Conservation (phyloP, 2,329 filamentous ascomycete genomes). For the Beauveria sp. region DNA sequence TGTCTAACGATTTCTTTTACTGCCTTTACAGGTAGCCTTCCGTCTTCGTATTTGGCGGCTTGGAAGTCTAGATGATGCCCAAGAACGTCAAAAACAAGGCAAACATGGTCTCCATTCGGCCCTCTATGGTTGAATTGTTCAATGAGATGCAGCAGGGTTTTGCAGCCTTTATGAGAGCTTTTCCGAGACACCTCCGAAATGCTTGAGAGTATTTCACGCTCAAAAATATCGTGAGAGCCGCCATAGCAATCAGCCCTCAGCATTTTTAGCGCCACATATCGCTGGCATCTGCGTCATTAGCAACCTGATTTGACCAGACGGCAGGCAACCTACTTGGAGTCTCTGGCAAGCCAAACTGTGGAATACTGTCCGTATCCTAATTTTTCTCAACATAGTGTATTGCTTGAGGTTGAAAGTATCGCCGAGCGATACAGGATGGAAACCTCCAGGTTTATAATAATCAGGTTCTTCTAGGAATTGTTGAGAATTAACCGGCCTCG, state of each 20-base stretch:
- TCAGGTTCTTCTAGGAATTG: neutral
- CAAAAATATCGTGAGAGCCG: slow-evolving; percentile 13
- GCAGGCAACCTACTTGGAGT: neutral
- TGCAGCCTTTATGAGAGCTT: neutral
- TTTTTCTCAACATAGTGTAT: slow-evolving; percentile 20
- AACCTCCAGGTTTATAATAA: neutral
- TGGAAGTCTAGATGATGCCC: neutral
- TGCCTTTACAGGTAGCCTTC: neutral
- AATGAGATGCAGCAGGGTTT: slow-evolving; percentile 13
- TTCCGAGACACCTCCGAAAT: slow-evolving; percentile 7
- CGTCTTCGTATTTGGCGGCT: neutral
- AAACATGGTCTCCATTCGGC: slow-evolving; percentile 24
- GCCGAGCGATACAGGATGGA: slow-evolving; percentile 1
- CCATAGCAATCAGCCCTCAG: slow-evolving; percentile 16
- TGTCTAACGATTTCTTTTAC: neutral
- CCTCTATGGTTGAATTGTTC: slow-evolving; percentile 22
- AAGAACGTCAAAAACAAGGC: slow-evolving; percentile 9
- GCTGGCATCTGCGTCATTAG: neutral
- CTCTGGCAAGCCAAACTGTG: slow-evolving; percentile 19
- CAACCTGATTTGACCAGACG: neutral
- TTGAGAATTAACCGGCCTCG: neutral
- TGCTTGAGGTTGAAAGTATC: slow-evolving; percentile 26
- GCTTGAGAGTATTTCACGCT: slow-evolving; percentile 15
- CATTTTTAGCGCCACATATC: slow-evolving; percentile 22
- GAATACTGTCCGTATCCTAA: slow-evolving; percentile 18